Conservation (phyloP, 805 yeast genomes). For the Nakazawaea holstii region DNA sequence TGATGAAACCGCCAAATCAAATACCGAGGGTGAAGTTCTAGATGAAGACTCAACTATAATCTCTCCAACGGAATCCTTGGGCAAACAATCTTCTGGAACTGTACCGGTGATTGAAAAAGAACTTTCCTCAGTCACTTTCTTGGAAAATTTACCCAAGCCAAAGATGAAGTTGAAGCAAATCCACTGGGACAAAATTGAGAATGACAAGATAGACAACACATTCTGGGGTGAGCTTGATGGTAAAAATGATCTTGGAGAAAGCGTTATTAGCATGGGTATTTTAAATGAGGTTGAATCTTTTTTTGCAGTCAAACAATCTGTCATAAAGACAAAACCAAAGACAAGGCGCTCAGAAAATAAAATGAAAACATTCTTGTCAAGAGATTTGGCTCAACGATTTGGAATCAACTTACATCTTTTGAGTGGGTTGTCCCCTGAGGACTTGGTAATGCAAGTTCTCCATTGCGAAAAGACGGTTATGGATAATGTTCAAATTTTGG, state of each 20-base stretch:
- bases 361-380: slow-evolving; percentile 65
- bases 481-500: slow-evolving; percentile 68
- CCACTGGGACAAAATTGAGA: slow-evolving; percentile 76
- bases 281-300: slow-evolving; percentile 57
- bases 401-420: slow-evolving; percentile 88
- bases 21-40: not conserved
- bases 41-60: not conserved
- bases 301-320: slow-evolving; percentile 37
- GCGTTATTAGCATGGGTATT: slow-evolving; percentile 53
- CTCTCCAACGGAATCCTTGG: slow-evolving; percentile 16
- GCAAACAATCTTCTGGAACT: too few relatives aligned
- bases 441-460: slow-evolving; percentile 64
- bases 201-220: slow-evolving; percentile 39
- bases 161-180: slow-evolving; percentile 65
- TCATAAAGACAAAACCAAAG: slow-evolving; percentile 1
- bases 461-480: slow-evolving; percentile 72
- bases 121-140: not conserved
- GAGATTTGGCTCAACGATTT: slow-evolving; percentile 90
- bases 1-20: not conserved
- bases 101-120: not conserved
- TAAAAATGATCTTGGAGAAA: slow-evolving; percentile 38
- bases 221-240: slow-evolving; percentile 51
- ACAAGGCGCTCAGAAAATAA: slow-evolving; percentile 33
- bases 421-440: slow-evolving; percentile 54
- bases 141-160: slow-evolving; percentile 40